These are phyloP conservation scores for Salpingoeca rosetta DNA, from an alignment of 78 protist species.

Conservation along the genomic window DNA sequence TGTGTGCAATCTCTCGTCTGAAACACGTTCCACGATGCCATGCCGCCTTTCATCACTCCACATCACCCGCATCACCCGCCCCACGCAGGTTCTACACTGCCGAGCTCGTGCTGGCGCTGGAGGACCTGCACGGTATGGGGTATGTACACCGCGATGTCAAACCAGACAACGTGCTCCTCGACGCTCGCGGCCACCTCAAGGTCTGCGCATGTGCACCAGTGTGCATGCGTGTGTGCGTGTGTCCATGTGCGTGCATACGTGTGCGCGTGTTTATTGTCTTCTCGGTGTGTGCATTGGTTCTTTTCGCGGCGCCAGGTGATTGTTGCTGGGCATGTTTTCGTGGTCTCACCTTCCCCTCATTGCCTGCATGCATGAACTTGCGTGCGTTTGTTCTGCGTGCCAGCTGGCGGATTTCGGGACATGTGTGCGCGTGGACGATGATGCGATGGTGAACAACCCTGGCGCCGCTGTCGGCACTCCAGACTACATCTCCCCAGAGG, in stretches of 20 bases:
- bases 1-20: no score
- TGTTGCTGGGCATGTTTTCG: no score
- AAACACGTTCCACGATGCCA: no score
- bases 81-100: constrained; percentile 57
- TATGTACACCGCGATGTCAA: constrained; percentile 76
- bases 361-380: no score
- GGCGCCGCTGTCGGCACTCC: background rate
- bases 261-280: no score
- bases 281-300: no score
- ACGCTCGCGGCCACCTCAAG: constrained; percentile 3
- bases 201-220: background rate
- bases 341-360: no score
- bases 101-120: constrained; percentile 65
- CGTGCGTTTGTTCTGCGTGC: no score
- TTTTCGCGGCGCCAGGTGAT: no score
- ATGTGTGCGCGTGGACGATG: background rate
- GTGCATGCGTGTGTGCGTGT: background rate
- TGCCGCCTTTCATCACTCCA: no score
- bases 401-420: background rate
- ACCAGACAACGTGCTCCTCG: constrained; percentile 62
- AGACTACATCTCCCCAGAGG: background rate
- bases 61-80: no score
- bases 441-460: background rate
- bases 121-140: constrained; percentile 50
- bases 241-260: no score